Evolutionary conservation across 2,329 filamentous ascomycete genomes (phyloP), one percentile per base, ranked within the genome.

Genomic region (Fusarium nurragi): DNA sequence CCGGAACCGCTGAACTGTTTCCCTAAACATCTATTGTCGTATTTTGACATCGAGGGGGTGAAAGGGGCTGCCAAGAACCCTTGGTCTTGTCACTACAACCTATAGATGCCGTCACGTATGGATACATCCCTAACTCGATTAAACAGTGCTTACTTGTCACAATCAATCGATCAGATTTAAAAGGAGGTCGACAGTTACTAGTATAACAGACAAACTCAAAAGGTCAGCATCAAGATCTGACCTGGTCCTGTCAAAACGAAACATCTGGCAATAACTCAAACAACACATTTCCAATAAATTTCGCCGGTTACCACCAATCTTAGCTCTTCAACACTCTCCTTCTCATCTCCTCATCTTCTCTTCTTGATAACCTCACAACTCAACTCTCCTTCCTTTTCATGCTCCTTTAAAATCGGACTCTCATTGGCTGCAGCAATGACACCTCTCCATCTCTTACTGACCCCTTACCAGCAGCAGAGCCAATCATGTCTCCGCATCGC

Each of bases 401-500:
- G 52, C 62, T 57, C 18, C 26, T 14, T 11, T n/a, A 34, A 28
- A 23, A n/a, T 19, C 13, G 6, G n/a, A 16, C 16, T 54, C 50
- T 30, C 19, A 67, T 67, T 67, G 59, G 64, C 34, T 50, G 28
- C 22, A 22, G 22, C 66, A 39, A 50, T 59, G 53, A 65, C 45
- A 66, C 62, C 45, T 61, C 55, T 46, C 52, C 41, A 45, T 39
- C 39, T 65, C 36, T 26, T 44, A 40, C 23, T 19, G 37, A 47
- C 40, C 52, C 61, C 58, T 50, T 58, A 36, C 22, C 14, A 36
- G 40, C 19, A 49, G 25, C 32, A 38, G 30, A 50, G 8, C 69
- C 69, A 71, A 71, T 71, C 64, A 66, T 13, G 14, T 38, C 23
- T 26, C 56, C n/a, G 53, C 48, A 60, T 37, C 25, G 43, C 41